Evolutionary conservation across 208 protist species (phyloP).

Genomic region (Trypanosomatidae sp.): DNA sequence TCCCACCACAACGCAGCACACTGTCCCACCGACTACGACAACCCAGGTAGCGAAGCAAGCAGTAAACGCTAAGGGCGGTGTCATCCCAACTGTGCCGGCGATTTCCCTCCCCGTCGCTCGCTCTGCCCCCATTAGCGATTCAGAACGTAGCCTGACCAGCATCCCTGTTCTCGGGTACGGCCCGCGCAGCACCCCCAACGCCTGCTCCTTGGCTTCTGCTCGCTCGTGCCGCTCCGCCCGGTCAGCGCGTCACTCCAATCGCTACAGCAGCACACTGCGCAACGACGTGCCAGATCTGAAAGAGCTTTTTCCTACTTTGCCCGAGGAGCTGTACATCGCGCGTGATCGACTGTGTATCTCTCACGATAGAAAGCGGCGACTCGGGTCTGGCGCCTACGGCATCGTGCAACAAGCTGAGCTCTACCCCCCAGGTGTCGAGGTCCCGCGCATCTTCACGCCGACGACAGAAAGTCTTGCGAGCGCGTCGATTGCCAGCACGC

Average conservation of each 20-base stretch:
- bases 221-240: constrained; percentile 23
- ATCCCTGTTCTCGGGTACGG: constrained; percentile 14
- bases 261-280: constrained; percentile 12
- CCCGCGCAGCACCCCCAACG: constrained; percentile 16
- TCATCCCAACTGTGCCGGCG: constrained; percentile 14
- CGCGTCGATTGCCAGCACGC: constrained; percentile 6
- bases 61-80: constrained; percentile 10
- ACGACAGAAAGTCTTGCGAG: constrained; percentile 8
- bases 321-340: constrained; percentile 40
- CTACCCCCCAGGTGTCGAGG: constrained; percentile 34
- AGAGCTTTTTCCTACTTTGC: constrained; percentile 50
- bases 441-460: constrained; percentile 22
- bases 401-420: constrained; percentile 66
- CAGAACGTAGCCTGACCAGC: constrained; percentile 16
- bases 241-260: constrained; percentile 22
- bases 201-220: constrained; percentile 20
- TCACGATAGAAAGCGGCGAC: constrained; percentile 15
- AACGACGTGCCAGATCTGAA: constrained; percentile 20
- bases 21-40: background rate
- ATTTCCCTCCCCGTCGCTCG: constrained; percentile 10
- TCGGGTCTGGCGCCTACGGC: constrained; percentile 63
- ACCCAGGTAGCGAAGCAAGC: background rate
- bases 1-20: background rate
- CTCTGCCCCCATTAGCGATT: constrained; percentile 4
- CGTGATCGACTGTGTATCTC: constrained; percentile 42